Evolutionary conservation across 2,329 filamentous ascomycete species (phyloP), one percentile per base, ranked within the genome.

Genomic region (Arthrobotrys sinensis): DNA sequence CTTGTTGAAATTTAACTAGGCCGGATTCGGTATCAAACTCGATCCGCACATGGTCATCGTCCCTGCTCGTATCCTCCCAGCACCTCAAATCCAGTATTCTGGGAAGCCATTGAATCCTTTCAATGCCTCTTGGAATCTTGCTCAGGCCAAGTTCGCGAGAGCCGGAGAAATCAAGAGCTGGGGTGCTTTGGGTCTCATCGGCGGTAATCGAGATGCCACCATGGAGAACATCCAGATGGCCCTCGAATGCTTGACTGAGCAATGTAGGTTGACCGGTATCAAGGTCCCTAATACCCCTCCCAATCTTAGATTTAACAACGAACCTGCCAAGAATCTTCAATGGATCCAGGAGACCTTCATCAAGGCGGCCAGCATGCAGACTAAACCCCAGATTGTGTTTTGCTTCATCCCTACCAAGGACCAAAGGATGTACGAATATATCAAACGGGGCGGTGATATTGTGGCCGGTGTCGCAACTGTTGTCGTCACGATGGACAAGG

Each of bases 101-200:
- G 78, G 82, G 19, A 79, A 48, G 14, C 66, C 76, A 4, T 66
- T 87, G 4, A 82, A 63, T 0, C 84, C 88, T 0, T 79, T 69
- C 0, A 84, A 85, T n/a, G 92, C 91, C 0, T 86, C 87, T 0
- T 96, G 92, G 93, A 93, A 94, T 81, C 88, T 95, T 86, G 84
- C 80, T 0, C 83, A 85, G 0, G 86, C 89, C 12, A 87, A 86
- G 75, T 91, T 94, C 53, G 84, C 86, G 7, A 88, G 85, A 60
- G 81, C 87, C 0, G 88, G 88, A 0, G 82, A 66, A 4, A 87
- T 91, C 36, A 82, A 83, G 0, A 83, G 82, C 0, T 91, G 89
- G 88, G 86, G 86, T 0, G 73, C 73, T 43, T 55, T 77, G 66
- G 73, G 73, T 28, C 60, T 77, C 34, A 45, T 40, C 14, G 73